These are phyloP conservation scores for Plasmodium inui DNA, from an alignment of 169 alveolate genomes.

Conservation along the genomic window DNA sequence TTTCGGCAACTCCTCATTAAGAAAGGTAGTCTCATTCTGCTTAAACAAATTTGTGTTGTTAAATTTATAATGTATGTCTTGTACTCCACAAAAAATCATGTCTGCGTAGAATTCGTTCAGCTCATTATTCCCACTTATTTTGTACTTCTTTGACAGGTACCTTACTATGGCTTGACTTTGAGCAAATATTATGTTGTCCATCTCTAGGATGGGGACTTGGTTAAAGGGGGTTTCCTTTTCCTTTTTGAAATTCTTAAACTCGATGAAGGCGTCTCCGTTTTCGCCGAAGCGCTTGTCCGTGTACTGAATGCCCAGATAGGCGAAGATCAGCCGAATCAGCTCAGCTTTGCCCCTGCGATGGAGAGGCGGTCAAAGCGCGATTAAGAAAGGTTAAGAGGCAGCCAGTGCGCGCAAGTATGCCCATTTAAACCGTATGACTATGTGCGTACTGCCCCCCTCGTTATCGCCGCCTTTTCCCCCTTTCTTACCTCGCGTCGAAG, in stretches of 20 bases:
- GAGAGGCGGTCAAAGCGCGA: neutral
- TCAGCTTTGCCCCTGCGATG: constrained; percentile 63
- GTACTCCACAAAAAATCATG: constrained; percentile 74
- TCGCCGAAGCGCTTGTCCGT: constrained; percentile 65
- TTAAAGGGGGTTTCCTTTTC: constrained; percentile 64
- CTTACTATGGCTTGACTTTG: constrained; percentile 72
- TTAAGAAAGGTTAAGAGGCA: neutral
- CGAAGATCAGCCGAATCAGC: constrained; percentile 51
- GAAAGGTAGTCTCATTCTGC: constrained; percentile 71
- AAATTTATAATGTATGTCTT: constrained; percentile 72
- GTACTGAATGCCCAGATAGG: constrained; percentile 39
- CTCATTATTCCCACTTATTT: constrained; percentile 50
- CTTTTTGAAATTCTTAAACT: constrained; percentile 60
- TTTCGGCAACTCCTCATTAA: constrained; percentile 65
- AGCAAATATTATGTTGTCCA: constrained; percentile 34
- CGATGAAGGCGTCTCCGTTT: constrained; percentile 66
- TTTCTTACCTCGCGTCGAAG: constrained; percentile 66
- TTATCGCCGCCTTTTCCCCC: neutral
- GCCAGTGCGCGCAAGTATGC: neutral
- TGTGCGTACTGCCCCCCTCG: neutral
- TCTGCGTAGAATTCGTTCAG: constrained; percentile 67
- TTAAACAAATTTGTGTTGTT: constrained; percentile 66
- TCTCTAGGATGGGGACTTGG: constrained; percentile 62
- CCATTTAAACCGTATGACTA: neutral
- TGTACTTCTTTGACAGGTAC: constrained; percentile 60